A percentile compares a stretch with the other conserved stretches of the same genome.
Evolutionary conservation across 441 rosid species (phyloP).

Genomic region (Cnidoscolus chayamansa): DNA sequence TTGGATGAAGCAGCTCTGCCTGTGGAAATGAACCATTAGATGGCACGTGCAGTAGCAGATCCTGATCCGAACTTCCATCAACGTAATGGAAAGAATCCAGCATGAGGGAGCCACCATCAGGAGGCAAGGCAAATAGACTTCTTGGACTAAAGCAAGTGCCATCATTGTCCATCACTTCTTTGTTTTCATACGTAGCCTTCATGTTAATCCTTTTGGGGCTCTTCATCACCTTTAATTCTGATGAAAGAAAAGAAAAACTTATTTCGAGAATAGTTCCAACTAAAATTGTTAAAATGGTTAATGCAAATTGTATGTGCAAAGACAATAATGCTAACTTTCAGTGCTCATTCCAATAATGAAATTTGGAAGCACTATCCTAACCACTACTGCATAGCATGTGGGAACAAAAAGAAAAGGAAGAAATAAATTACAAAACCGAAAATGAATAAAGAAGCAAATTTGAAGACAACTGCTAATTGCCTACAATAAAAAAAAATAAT

Average conservation of each 20-base stretch:
- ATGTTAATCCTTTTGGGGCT: slow-evolving; percentile 59
- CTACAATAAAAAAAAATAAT: too few relatives aligned
- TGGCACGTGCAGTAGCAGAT: slow-evolving; percentile 81
- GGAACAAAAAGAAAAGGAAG: too few relatives aligned
- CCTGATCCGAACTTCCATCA: slow-evolving; percentile 68
- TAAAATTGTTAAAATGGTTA: slow-evolving; percentile 11
- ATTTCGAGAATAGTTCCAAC: slow-evolving; percentile 16
- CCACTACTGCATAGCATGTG: too few relatives aligned
- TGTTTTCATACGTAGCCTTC: slow-evolving; percentile 55
- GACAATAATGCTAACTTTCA: background rate
- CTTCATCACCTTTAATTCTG: slow-evolving; percentile 61
- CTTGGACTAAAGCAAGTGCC: slow-evolving; percentile 73
- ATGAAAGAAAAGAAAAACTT: slow-evolving; percentile 10
- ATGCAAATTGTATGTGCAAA: background rate
- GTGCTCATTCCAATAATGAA: background rate
- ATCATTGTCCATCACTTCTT: slow-evolving; percentile 54
- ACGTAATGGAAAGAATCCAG: slow-evolving; percentile 55
- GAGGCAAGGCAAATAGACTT: slow-evolving; percentile 70
- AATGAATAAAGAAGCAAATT: too few relatives aligned
- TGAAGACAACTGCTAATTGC: too few relatives aligned
- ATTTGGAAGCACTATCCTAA: too few relatives aligned
- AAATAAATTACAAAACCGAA: too few relatives aligned
- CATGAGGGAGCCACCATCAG: slow-evolving; percentile 54
- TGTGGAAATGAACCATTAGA: slow-evolving; percentile 74
- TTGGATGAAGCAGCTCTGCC: slow-evolving; percentile 84